These are phyloP conservation scores for Blastomyces silverae DNA, from an alignment of 2,329 filamentous ascomycete species.

Conservation along the genomic window DNA sequence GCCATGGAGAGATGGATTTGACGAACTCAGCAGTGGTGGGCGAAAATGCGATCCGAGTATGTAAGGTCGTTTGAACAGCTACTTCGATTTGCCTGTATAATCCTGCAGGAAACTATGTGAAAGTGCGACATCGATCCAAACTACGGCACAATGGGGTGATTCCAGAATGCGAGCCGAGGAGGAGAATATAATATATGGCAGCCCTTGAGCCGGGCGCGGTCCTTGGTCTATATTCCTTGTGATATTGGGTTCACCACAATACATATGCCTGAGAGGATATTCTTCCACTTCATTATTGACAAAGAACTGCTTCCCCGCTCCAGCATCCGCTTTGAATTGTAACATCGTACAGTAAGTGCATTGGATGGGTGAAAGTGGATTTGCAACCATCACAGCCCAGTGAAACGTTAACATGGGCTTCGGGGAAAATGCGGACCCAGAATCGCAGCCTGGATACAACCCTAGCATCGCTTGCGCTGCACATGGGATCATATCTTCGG, in stretches of 20 bases:
- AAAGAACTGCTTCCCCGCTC: background rate
- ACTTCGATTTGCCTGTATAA: background rate
- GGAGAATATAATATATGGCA: background rate
- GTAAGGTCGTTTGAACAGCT: background rate
- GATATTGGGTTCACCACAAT: background rate
- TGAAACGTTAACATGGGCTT: conserved; percentile 2
- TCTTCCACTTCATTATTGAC: background rate
- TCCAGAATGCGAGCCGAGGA: background rate
- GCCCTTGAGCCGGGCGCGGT: background rate
- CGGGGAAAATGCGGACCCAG: background rate
- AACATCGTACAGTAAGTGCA: background rate
- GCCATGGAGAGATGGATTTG: no score
- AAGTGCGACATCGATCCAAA: background rate
- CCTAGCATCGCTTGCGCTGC: background rate
- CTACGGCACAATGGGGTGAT: background rate
- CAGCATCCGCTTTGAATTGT: background rate
- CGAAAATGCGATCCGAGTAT: no score
- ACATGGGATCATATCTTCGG: background rate
- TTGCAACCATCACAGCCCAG: background rate
- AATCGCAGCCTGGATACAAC: background rate
- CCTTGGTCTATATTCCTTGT: background rate
- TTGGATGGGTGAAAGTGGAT: background rate
- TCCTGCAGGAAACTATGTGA: background rate
- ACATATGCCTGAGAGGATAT: background rate
- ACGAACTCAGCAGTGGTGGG: no score